Evolutionary conservation across 2,329 filamentous ascomycete species (phyloP), one percentile per base, ranked within the genome.

Genomic region (Diplodia scrobiculata): DNA sequence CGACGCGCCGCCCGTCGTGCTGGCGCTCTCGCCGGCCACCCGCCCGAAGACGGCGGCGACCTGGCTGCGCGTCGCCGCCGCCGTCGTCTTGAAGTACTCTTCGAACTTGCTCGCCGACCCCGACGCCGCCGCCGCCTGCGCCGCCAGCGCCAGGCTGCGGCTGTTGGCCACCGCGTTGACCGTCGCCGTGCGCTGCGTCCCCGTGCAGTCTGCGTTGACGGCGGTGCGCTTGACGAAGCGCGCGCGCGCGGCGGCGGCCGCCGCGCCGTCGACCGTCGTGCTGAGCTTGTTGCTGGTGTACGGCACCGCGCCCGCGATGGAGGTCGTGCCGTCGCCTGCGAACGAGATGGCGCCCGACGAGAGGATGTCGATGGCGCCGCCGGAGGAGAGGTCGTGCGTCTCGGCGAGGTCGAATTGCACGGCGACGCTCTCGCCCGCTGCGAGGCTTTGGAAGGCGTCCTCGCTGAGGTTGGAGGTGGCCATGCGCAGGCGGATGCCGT

Each of bases 41-140:
- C 79, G 78, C 7, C 34, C 34, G 34, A 36, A 36, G 34, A 79
- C 79, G n/a, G 72, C 74, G 1, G 84, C 79, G 6, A 89, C 85
- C 0, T 77, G 80, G 62, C 73, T 79, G 48, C 58, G 58, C 10
- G 79, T 79, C 2, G 75, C 68, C n/a, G 75, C 68, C 13, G 78
- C 75, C 32, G 83, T 83, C 0, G 83, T 83, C 77, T 87, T 89
- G 82, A 89, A 91, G 80, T 87, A 89, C 72, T 87, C 84, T 41
- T 75, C 76, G 70, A 88, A 86, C 58, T 62, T 62, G 45, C 4
- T 21, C 3, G 81, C 79, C 0, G 78, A 70, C 32, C 83, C 84
- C 0, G 80, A 84, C 1, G 79, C 73, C 0, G 85, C 84, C 1
- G 83, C 84, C 0, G 75, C 73, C 0, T 84, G 81, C 10, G 87